Percentiles rank a stretch among this genome's conserved stretches.
phyloP scores from a whole-genome alignment of 2,329 filamentous ascomycete genomes.

The Penicillium sp. region DNA sequence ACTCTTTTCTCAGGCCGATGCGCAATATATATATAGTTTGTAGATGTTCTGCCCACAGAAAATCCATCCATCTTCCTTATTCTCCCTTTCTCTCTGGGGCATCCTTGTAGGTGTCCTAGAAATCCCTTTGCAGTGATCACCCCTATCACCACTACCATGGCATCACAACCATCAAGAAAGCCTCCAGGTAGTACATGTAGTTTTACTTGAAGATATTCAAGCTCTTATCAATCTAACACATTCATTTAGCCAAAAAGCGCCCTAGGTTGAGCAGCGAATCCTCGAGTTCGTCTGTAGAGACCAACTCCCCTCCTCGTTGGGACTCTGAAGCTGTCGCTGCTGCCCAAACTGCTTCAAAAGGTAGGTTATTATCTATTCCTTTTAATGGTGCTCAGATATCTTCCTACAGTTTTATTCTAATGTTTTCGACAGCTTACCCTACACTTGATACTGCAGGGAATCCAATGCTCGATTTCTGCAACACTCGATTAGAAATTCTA shows the following conservation, averaged over 20 bases:
- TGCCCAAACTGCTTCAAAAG: not conserved
- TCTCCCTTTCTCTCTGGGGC: not conserved
- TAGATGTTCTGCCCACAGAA: too few relatives aligned
- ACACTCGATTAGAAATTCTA: rapidly evolving
- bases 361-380: too few relatives aligned
- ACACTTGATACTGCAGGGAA: not conserved
- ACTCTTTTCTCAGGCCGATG: not conserved
- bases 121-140: not conserved
- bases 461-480: not conserved
- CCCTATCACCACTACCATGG: not conserved
- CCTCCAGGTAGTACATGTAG: not conserved
- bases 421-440: not conserved
- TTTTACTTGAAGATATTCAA: too few relatives aligned
- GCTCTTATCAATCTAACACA: not conserved
- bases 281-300: not conserved
- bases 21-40: not conserved
- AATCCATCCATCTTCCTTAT: not conserved
- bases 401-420: not conserved
- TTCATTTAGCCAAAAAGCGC: not conserved
- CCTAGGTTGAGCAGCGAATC: not conserved
- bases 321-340: not conserved
- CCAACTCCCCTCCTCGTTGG: not conserved
- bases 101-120: not conserved
- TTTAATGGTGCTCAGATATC: too few relatives aligned
- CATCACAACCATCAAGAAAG: not conserved